Evolutionary conservation across 2,329 filamentous ascomycete species (phyloP), one percentile per base, ranked within the genome.

Genomic region (Penicillium decumbens): DNA sequence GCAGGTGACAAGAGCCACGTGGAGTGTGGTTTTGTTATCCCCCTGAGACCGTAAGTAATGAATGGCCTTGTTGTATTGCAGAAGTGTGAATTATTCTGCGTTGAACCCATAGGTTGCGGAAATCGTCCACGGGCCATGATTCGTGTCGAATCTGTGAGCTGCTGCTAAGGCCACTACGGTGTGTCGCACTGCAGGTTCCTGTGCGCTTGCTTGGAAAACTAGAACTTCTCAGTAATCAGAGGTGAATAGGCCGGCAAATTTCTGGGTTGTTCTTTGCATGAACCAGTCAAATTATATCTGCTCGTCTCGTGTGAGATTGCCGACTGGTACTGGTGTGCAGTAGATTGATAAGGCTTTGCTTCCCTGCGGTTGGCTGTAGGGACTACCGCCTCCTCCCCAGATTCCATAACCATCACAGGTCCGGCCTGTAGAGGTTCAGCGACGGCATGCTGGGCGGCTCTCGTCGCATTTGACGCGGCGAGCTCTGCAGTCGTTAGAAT

Each of bases 351-450:
- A 51, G 25, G 41, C 56, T 15, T 43, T 40, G 10, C 32, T 56
- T 47, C 59, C 25, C 56, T 61, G 42, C n/a, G 54, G 47, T 12
- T 60, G 40, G 6, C 46, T 48, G 39, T 61, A 60, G 12, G 49
- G 54, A 32, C 57, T 65, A 3, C 69, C 68, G 8, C 65, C 67
- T 3, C 70, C 67, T 23, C 70, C 69, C 69, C 69, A 71, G 35
- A 75, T 62, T 0, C 71, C 73, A 51, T 75, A 75, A 12, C 74
- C 72, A 43, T 75, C 59, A 45, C 71, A 74, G 3, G 59, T 53
- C 6, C 69, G 66, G 5, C 68, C 65, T 1, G 68, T 68, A 10
- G 61, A 66, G 8, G 60, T 46, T 49, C 71, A 74, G 13, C 65
- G 62, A 27, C 56, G 54, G 47, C 71, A 73, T 18, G 63, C 64